A percentile compares a stretch with the other conserved stretches of the same genome.
phyloP scores from a whole-genome alignment of 805 yeast genomes.

The Cyberlindnera subsufficiens region DNA sequence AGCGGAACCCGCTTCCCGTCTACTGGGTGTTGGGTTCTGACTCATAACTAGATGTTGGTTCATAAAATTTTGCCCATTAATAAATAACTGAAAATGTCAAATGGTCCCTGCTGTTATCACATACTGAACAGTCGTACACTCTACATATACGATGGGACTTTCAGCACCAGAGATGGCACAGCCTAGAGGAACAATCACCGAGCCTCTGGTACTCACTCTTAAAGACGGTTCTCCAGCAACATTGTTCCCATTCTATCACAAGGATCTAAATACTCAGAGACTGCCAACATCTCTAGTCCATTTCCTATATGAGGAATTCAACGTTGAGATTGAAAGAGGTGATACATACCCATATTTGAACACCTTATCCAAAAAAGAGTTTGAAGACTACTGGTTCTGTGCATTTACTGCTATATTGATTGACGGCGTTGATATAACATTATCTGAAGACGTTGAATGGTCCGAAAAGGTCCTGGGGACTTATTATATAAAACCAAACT shows the following conservation, averaged over 20 bases:
- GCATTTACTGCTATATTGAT: slow-evolving; percentile 62
- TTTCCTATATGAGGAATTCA: slow-evolving; percentile 46
- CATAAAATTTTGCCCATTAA: too few species aligned
- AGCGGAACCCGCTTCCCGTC: background rate
- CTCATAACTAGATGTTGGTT: too few species aligned
- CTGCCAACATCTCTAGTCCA: slow-evolving; percentile 47
- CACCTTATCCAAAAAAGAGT: slow-evolving; percentile 39
- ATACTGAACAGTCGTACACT: too few species aligned
- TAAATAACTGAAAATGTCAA: too few species aligned
- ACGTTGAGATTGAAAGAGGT: slow-evolving; percentile 65
- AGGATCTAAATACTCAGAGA: slow-evolving; percentile 23
- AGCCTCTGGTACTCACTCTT: slow-evolving; percentile 30
- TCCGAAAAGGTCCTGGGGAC: slow-evolving; percentile 55
- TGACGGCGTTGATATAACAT: slow-evolving; percentile 29
- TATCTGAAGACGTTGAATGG: slow-evolving; percentile 33
- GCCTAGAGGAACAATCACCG: slow-evolving; percentile 29
- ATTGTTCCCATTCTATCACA: slow-evolving; percentile 50
- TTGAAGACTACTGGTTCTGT: slow-evolving; percentile 59
- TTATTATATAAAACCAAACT: slow-evolving; percentile 82
- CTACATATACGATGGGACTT: slow-evolving; percentile 7
- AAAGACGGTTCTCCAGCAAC: slow-evolving; percentile 46
- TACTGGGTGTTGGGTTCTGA: too few species aligned
- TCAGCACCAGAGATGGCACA: slow-evolving; percentile 28
- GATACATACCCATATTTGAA: slow-evolving; percentile 63
- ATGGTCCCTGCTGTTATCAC: too few species aligned